Evolutionary conservation across 1,139 yeast genomes (phyloP), one percentile per base, ranked within the genome.

Genomic region (Sugiyamaella japonica): DNA sequence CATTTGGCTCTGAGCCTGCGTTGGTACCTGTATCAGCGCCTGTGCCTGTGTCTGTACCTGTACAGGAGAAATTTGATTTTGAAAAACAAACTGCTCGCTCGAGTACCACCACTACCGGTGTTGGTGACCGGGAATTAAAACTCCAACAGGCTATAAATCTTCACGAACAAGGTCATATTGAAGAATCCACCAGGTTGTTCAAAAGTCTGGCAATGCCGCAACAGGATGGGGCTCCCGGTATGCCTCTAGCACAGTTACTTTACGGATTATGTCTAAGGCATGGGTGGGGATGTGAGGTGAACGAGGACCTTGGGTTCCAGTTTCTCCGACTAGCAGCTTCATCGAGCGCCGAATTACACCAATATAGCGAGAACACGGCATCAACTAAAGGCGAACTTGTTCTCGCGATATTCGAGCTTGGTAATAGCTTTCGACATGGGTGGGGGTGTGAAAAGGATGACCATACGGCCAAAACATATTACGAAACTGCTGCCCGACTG

Each of bases 391-490:
- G 68, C 23, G 71, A 68, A 53, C 55, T 68, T 38, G 61, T 61
- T n/a, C 62, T 70, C 40, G 70, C 73, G 23, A 63, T 68, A 12
- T 70, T 61, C 49, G 73, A 70, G 55, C 62, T 70, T 12, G 73
- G 71, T 32, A 70, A 70, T 53, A 67, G 73, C 44, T 69, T 65
- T 57, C 60, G 68, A 28, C 59, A 65, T 50, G 73, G 73, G 5
- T 69, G 73, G 73, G 73, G 73, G 25, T 65, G 67, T 20, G 66
- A 62, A 6, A 53, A 56, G 39, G 72, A 69, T 51, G 57, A 64
- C 2, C 56, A 48, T 3, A 65, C 67, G 1, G 73, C 72, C 2
- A 60, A 59, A 47, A 62, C 60, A 17, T 69, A 68, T 55, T 70
- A 65, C 59, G 72, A 69, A 52, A 61, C 68, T 1, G 73, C 72